A percentile compares a stretch with the other conserved stretches of the same genome.
These are phyloP conservation scores for Hordeum pubiflorum DNA, from an alignment of 202 grass and related monocot species.

Conservation along the genomic window DNA sequence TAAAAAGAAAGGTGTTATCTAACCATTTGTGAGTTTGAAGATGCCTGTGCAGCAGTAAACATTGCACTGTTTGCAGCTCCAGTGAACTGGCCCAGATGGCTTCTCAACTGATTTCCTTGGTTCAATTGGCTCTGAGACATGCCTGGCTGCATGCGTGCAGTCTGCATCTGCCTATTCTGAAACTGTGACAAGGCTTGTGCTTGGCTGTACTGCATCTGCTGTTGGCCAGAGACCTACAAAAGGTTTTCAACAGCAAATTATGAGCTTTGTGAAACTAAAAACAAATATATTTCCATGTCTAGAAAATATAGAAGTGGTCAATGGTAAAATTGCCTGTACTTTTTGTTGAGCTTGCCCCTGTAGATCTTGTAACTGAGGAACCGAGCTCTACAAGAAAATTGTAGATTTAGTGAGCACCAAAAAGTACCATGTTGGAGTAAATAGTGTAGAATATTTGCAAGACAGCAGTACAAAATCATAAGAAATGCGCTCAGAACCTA, in stretches of 20 bases:
- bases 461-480: background rate
- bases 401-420: conserved; percentile 13
- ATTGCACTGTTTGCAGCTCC: conserved; percentile 70
- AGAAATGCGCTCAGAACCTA: background rate
- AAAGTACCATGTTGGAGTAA: conserved; percentile 7
- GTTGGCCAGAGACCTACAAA: conserved; percentile 56
- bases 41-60: conserved; percentile 79
- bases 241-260: conserved; percentile 12
- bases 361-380: conserved; percentile 84
- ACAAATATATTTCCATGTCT: background rate
- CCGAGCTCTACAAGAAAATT: conserved; percentile 51
- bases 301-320: background rate
- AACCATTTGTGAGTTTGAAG: conserved; percentile 94
- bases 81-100: conserved; percentile 68
- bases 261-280: background rate
- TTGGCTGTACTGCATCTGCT: conserved; percentile 85
- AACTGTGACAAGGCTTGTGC: conserved; percentile 69
- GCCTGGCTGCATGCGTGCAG: conserved; percentile 61
- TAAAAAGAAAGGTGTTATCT: conserved; percentile 5
- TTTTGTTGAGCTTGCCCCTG: conserved; percentile 83
- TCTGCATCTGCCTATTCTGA: conserved; percentile 74
- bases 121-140: conserved; percentile 80
- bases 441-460: background rate
- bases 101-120: conserved; percentile 84
- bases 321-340: conserved; percentile 49